Conservation (phyloP, 495 filamentous ascomycete species). For the Hyaloscypha bicolor region DNA sequence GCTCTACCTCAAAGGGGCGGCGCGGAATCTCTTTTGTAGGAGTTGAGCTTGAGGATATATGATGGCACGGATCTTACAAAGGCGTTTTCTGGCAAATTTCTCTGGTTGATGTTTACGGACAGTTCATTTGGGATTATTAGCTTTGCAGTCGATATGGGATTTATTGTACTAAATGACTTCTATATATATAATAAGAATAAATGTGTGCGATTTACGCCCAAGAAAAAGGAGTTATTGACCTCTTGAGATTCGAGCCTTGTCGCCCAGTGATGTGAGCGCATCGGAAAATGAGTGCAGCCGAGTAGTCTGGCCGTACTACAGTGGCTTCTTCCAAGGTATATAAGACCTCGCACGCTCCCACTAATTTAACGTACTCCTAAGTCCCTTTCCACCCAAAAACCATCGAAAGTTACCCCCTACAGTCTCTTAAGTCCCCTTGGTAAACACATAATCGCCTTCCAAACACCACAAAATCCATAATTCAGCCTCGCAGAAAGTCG, state of each 20-base stretch:
- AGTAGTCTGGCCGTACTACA: background rate
- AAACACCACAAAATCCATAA: background rate
- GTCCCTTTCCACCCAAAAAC: background rate
- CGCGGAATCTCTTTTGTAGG: background rate
- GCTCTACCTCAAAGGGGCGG: background rate
- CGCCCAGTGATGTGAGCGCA: background rate
- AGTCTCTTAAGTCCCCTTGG: background rate
- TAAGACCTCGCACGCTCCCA: background rate
- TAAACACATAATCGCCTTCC: background rate
- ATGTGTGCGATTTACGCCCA: background rate
- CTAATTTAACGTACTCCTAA: background rate
- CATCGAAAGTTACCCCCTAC: background rate
- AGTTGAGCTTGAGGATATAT: background rate
- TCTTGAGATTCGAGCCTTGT: background rate
- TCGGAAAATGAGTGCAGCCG: background rate
- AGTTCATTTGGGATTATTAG: background rate
- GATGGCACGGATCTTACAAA: background rate
- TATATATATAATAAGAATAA: background rate
- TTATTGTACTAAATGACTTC: background rate
- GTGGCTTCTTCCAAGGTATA: background rate
- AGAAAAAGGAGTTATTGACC: background rate
- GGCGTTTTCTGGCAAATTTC: background rate
- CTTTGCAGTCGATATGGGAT: background rate
- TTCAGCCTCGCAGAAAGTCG: conserved; percentile 1
- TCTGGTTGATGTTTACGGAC: background rate